These are phyloP conservation scores for Hyaloscypha hepaticicola DNA, from an alignment of 495 filamentous ascomycete genomes.

Conservation along the genomic window DNA sequence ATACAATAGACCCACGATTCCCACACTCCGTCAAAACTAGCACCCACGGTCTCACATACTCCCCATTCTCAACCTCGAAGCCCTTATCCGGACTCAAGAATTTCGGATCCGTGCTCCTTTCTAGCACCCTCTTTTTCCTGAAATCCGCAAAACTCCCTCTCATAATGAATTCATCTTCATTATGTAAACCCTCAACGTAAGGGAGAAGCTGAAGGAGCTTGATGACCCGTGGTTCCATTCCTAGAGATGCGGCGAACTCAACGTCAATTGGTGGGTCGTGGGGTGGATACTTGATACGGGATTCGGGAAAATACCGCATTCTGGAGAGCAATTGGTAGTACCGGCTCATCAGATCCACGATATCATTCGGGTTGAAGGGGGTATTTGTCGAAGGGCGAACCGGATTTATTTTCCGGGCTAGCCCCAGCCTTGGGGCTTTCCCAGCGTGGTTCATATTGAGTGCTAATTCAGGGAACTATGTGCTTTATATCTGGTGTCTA, in stretches of 20 bases:
- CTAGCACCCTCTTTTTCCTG: background rate
- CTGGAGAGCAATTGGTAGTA: slow-evolving; percentile 12
- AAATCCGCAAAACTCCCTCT: slow-evolving; percentile 13
- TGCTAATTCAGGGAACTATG: background rate
- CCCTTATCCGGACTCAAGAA: background rate
- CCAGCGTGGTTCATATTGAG: background rate
- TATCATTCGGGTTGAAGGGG: slow-evolving; percentile 4
- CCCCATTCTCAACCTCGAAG: slow-evolving; percentile 3
- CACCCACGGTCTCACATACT: slow-evolving; percentile 10
- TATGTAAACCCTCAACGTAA: slow-evolving; percentile 6
- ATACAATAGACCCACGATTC: slow-evolving; percentile 9
- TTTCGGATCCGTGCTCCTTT: slow-evolving; percentile 12
- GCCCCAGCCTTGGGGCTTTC: background rate
- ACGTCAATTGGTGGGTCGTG: slow-evolving; percentile 10
- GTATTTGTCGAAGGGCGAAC: background rate
- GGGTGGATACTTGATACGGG: slow-evolving; percentile 9
- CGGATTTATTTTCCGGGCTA: background rate
- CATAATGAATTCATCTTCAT: slow-evolving; percentile 18
- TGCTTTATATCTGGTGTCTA: background rate
- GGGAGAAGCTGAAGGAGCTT: slow-evolving; percentile 11
- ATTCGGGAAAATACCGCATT: slow-evolving; percentile 10
- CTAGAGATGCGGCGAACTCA: background rate
- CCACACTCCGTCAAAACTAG: slow-evolving; percentile 9
- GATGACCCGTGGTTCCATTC: slow-evolving; percentile 4
- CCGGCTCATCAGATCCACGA: background rate